These are phyloP conservation scores for Fusarium luffae DNA, from an alignment of 2,329 filamentous ascomycete genomes.

Conservation along the genomic window DNA sequence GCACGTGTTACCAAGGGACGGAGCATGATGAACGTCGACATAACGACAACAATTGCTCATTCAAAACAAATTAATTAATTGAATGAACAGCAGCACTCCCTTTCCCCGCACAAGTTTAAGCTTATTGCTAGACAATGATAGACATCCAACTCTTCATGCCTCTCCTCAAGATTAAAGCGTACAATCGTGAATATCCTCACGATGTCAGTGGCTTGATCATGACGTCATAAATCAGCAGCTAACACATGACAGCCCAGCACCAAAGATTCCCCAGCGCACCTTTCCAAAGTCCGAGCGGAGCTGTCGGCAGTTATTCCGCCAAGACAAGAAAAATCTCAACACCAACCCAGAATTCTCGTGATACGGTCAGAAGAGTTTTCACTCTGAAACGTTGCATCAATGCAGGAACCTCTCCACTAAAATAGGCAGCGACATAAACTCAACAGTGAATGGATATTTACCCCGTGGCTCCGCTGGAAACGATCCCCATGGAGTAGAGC, in stretches of 20 bases:
- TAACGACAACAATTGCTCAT: rapidly evolving
- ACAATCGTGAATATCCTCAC: not conserved
- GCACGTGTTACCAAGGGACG: too few relatives aligned
- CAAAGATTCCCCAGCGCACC: not conserved
- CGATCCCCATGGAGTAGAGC: conserved; percentile 23
- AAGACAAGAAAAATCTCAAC: conserved; percentile 12
- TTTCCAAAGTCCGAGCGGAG: not conserved
- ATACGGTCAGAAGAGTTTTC: conserved; percentile 13
- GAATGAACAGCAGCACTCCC: rapidly evolving
- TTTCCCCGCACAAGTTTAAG: not conserved
- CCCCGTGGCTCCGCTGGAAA: conserved; percentile 12
- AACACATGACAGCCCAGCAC: not conserved
- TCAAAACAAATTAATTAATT: not conserved
- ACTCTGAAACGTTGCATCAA: not conserved
- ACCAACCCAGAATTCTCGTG: not conserved
- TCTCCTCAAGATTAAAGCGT: not conserved
- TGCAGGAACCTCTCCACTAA: not conserved
- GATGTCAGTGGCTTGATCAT: conserved; percentile 5
- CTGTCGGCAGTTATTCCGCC: conserved; percentile 1
- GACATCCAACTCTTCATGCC: not conserved
- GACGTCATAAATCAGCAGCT: not conserved
- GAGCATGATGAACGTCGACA: too few relatives aligned
- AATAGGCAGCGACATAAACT: conserved; percentile 29
- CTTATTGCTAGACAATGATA: not conserved
- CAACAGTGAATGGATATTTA: not conserved